Conservation (phyloP, 495 filamentous ascomycete species). For the Podospora tetraspora region DNA sequence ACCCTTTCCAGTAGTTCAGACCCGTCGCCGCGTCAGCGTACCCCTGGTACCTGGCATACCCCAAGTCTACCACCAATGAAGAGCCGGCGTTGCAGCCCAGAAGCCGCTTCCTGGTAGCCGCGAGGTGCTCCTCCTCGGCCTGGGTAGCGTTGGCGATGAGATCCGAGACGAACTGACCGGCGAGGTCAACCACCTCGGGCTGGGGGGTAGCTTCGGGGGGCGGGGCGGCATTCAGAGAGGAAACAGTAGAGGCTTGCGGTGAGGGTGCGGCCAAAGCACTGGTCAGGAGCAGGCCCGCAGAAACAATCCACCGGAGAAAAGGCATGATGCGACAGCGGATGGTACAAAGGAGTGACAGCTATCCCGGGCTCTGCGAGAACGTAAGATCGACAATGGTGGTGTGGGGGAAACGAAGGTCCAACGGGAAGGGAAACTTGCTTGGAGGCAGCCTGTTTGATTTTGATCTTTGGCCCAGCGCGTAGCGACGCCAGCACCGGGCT, state of each 20-base stretch:
- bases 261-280: slow-evolving; percentile 3
- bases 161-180: slow-evolving; percentile 20
- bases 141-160: slow-evolving; percentile 21
- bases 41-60: slow-evolving; percentile 40
- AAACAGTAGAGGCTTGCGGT: background rate
- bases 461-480: background rate
- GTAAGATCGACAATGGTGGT: background rate
- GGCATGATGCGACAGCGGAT: slow-evolving; percentile 1
- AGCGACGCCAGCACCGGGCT: background rate
- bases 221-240: background rate
- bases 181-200: slow-evolving; percentile 9
- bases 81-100: slow-evolving; percentile 10
- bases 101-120: slow-evolving; percentile 9
- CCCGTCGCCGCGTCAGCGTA: slow-evolving; percentile 28
- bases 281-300: slow-evolving; percentile 13
- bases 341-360: background rate
- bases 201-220: too few relatives aligned
- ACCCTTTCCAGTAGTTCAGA: slow-evolving; percentile 40
- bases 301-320: slow-evolving; percentile 7
- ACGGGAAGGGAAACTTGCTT: background rate
- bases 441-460: background rate
- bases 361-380: background rate
- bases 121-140: slow-evolving; percentile 6
- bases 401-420: background rate
- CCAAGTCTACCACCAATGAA: slow-evolving; percentile 30